Evolutionary conservation across 2,329 filamentous ascomycete species (phyloP).

Genomic region (Epichloe coenophiala): DNA sequence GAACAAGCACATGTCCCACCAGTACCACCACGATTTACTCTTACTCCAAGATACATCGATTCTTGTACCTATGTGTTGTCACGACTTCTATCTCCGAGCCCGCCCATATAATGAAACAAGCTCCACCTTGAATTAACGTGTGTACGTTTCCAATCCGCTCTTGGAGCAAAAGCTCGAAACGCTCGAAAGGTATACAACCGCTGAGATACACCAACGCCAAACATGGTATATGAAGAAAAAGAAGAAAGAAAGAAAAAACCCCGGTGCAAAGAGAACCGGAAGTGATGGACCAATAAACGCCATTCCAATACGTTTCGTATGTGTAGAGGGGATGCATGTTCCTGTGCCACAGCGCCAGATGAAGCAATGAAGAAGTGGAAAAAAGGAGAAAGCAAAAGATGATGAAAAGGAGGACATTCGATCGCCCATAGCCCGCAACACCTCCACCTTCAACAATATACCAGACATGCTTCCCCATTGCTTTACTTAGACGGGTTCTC

Average conservation of each 20-base stretch:
- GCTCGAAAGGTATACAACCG: not conserved
- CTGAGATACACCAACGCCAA: not conserved
- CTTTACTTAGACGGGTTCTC: slow-evolving; percentile 25
- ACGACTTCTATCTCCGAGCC: not conserved
- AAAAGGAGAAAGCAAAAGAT: not conserved
- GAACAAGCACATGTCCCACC: too few species aligned
- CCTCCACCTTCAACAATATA: too few species aligned
- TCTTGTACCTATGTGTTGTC: not conserved
- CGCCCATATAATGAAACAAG: not conserved
- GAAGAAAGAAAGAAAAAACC: not conserved
- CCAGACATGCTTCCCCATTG: not conserved
- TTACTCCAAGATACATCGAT: not conserved
- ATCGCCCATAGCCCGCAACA: too few species aligned
- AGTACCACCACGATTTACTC: not conserved
- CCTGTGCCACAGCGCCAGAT: not conserved
- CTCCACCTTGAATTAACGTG: not conserved
- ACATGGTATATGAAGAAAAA: not conserved
- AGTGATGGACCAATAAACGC: not conserved
- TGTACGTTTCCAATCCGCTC: not conserved
- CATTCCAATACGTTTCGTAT: not conserved
- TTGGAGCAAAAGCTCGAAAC: not conserved
- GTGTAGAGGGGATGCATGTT: not conserved
- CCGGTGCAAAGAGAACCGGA: too few species aligned
- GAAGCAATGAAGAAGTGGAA: not conserved
- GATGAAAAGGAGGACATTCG: not conserved